Evolutionary conservation across 2,329 filamentous ascomycete species (phyloP).

Genomic region (Stenocarpella maydis): DNA sequence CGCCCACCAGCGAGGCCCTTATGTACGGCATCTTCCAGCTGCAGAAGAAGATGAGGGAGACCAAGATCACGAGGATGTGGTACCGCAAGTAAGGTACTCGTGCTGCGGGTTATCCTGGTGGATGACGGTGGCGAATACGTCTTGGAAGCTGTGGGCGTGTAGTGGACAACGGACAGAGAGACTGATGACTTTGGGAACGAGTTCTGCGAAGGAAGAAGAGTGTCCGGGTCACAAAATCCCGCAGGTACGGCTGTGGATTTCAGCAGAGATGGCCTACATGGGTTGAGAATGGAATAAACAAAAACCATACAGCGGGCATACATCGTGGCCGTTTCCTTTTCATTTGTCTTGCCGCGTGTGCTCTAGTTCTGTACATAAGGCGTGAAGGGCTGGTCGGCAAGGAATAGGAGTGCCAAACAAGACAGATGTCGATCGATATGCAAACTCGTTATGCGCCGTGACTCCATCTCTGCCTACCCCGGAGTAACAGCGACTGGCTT

Average conservation of each 20-base stretch:
- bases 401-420: not conserved
- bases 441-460: not conserved
- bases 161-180: not conserved
- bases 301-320: constrained; percentile 7
- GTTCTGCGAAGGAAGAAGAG: not conserved
- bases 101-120: not conserved
- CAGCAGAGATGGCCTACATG: not conserved
- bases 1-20: constrained; percentile 56
- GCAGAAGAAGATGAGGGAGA: constrained; percentile 72
- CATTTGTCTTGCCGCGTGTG: not conserved
- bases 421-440: not conserved
- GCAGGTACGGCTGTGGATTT: not conserved
- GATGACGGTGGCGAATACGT: not conserved
- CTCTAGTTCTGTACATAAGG: constrained; percentile 28
- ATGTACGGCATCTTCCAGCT: constrained; percentile 70
- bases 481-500: not conserved
- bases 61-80: constrained; percentile 57
- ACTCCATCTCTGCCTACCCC: not conserved
- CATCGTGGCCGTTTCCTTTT: constrained; percentile 17
- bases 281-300: constrained; percentile 7
- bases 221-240: not conserved
- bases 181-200: not conserved
- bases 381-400: not conserved
- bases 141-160: not conserved
- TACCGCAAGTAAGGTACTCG: constrained; percentile 53